These are phyloP conservation scores for Fonticula alba DNA, from an alignment of 78 protist genomes.

Conservation along the genomic window DNA sequence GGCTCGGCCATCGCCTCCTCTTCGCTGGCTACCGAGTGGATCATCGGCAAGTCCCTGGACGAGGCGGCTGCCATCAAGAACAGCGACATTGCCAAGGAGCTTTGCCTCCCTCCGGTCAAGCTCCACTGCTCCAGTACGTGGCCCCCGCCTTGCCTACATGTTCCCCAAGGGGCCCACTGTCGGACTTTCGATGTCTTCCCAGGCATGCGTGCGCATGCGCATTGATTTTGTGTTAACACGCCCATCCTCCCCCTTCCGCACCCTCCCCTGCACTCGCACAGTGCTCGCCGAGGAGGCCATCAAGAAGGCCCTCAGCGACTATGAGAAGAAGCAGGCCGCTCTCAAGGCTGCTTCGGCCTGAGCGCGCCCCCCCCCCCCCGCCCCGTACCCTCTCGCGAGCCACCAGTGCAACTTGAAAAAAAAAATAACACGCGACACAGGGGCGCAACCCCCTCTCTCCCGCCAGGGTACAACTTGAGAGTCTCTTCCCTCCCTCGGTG, in stretches of 20 bases:
- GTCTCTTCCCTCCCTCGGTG: too few species aligned
- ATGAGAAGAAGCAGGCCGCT: conserved; percentile 33
- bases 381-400: too few species aligned
- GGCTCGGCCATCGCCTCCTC: conserved; percentile 88
- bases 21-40: conserved; percentile 45
- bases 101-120: conserved; percentile 92
- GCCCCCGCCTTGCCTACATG: not conserved
- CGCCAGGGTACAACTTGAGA: too few species aligned
- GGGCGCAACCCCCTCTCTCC: too few species aligned
- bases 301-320: conserved; percentile 72
- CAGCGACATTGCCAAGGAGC: conserved; percentile 69
- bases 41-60: conserved; percentile 77
- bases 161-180: too few species aligned
- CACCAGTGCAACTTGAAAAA: too few species aligned
- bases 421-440: too few species aligned
- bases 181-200: not conserved
- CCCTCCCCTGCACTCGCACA: not conserved
- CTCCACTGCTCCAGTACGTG: conserved; percentile 71
- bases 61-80: conserved; percentile 62
- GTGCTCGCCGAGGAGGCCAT: conserved; percentile 92
- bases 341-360: too few species aligned
- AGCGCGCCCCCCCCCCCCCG: too few species aligned
- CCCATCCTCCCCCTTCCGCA: not conserved
- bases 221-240: not conserved
- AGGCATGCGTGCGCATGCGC: not conserved